Evolutionary conservation across 2,329 filamentous ascomycete genomes (phyloP).

Genomic region (Trichoderma lentiforme): DNA sequence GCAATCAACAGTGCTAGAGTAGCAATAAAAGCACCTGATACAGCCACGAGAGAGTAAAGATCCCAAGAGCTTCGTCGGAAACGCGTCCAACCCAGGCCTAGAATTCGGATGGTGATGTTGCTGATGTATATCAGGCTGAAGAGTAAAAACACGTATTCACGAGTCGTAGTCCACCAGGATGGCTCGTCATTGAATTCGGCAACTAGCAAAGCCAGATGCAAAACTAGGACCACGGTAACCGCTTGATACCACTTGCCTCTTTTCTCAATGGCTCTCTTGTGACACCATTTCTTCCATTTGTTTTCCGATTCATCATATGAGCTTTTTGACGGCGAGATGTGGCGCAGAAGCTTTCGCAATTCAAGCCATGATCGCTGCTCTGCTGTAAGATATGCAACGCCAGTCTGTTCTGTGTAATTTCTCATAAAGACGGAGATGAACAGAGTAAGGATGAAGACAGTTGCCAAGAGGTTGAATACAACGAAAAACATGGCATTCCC

Average conservation of each 20-base stretch:
- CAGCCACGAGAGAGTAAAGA: constrained; percentile 76
- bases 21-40: constrained; percentile 72
- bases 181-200: constrained; percentile 81
- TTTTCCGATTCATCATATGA: constrained; percentile 74
- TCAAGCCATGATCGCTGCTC: constrained; percentile 98
- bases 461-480: constrained; percentile 91
- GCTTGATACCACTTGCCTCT: constrained; percentile 85
- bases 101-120: constrained; percentile 79
- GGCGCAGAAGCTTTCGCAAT: constrained; percentile 82
- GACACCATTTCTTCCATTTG: constrained; percentile 89
- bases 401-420: constrained; percentile 98
- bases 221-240: constrained; percentile 73
- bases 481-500: constrained; percentile 94
- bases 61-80: constrained; percentile 96
- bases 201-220: constrained; percentile 80
- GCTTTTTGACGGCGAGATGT: constrained; percentile 91
- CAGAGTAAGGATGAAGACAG: constrained; percentile 92
- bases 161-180: constrained; percentile 62
- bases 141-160: constrained; percentile 73
- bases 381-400: constrained; percentile 90
- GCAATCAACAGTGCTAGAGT: constrained; percentile 76
- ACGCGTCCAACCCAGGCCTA: constrained; percentile 86
- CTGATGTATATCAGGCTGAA: constrained; percentile 79
- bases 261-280: constrained; percentile 90
- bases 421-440: constrained; percentile 99